Base-by-base conservation (phyloP, 2,329 filamentous ascomycete genomes). In the Ciborinia camelliae region DNA sequence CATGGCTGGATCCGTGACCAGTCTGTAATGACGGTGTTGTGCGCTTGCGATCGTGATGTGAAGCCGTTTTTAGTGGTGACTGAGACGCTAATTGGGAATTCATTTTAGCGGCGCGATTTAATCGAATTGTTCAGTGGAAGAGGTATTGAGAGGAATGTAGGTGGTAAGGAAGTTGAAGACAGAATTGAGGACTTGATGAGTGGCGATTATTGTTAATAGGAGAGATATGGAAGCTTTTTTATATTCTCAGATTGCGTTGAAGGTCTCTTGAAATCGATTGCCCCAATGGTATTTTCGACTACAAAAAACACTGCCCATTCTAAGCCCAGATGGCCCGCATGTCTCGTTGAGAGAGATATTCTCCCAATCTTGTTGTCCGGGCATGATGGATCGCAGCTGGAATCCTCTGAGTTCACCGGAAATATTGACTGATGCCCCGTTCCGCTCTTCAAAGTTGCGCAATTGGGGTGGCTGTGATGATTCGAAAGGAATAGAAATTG, bases 391-490 rank as follows among this genome's bases (percentile, higher is more conserved):
- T 7, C 20, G 5, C 28, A 58, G 20, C 20, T 58, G 41, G 41
- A 35, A 58, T 35, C 30, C n/a, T 63, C 30, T 9, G 28, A 41
- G 50, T n/a, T n/a, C 37, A 20, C 41, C 30, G n/a, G n/a, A 1
- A 57, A 55, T 35, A 45, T 37, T 5, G 15, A 35, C 18, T 20
- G 14, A 55, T 35, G 51, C 28, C 39, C 32, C 18, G 41, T 50
- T 48, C 61, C 18, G 15, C 23, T 52, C 52, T 48, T 43, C 23
- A n/a, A 52, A 62, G 23, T 20, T 28, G 52, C 35, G 43, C 18
- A 23, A 7, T 35, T 28, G 30, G 43, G 52, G 52, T 63, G 52
- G 52, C 52, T 35, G 30, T 63, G 52, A 50, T 30, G 14, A n/a
- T 18, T 26, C 15, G 12, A 58, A 58, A 58, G 23, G 32, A 32